Percentiles rank a stretch among this genome's conserved stretches.
Conservation (phyloP, 441 rosid genomes). For the Bocquillonia castaneifolia region DNA sequence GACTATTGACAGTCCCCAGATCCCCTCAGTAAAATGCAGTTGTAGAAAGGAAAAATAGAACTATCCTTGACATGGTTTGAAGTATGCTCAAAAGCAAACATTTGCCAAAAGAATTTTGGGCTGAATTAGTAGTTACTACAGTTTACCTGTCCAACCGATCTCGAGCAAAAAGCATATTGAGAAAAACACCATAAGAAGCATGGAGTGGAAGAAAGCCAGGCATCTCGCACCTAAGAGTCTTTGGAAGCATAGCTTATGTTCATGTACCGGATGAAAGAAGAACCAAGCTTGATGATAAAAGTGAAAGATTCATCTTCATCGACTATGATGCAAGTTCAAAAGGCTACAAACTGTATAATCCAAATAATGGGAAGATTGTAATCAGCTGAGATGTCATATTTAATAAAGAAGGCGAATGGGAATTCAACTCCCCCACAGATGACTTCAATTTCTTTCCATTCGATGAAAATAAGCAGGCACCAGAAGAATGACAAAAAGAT, state of each 20-base stretch:
- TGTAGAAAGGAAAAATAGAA: not conserved
- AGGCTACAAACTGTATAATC: slow-evolving; percentile 4
- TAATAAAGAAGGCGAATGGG: not conserved
- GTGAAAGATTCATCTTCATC: not conserved
- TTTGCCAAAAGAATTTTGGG: too few relatives aligned
- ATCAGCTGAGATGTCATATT: slow-evolving; percentile 13
- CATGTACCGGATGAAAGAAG: not conserved
- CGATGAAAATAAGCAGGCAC: not conserved
- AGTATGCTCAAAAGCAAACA: too few relatives aligned
- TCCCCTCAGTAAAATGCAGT: not conserved
- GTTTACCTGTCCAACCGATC: too few relatives aligned
- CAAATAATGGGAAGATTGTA: not conserved
- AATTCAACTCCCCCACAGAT: not conserved
- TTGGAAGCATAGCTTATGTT: too few relatives aligned
- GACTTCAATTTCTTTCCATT: not conserved
- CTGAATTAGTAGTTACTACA: too few relatives aligned
- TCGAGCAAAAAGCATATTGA: too few relatives aligned
- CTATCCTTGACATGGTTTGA: slow-evolving; percentile 7
- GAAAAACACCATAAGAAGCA: not conserved
- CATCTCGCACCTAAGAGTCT: too few relatives aligned
- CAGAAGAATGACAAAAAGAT: too few relatives aligned
- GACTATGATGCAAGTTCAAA: not conserved
- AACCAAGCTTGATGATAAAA: slow-evolving; percentile 12
- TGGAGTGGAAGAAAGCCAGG: too few relatives aligned
- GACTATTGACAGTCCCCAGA: not conserved